A percentile compares a stretch with the other conserved stretches of the same genome.
Evolutionary conservation across 306 rosid genomes (phyloP).

Genomic region (Gynostemma pentaphyllum): DNA sequence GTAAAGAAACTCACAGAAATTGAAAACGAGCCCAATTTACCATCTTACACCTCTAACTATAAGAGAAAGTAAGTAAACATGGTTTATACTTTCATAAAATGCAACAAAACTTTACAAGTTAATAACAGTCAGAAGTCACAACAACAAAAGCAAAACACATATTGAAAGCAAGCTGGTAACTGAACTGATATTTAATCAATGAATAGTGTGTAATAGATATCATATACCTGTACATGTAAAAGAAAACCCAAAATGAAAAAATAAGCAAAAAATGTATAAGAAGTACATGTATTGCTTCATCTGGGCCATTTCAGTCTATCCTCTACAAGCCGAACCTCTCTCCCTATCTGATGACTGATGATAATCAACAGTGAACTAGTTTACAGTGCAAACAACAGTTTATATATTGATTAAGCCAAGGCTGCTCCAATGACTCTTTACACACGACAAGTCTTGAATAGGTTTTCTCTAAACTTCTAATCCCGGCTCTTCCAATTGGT

Average conservation of each 20-base stretch:
- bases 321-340: neutral
- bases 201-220: neutral
- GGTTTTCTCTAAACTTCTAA: slow-evolving; percentile 70
- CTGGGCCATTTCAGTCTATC: neutral
- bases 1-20: too few species aligned
- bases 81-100: neutral
- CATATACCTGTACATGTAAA: neutral
- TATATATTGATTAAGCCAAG: slow-evolving; percentile 1
- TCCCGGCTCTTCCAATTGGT: slow-evolving; percentile 58
- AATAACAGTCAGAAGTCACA: neutral
- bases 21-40: too few species aligned
- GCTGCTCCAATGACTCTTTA: neutral
- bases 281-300: neutral
- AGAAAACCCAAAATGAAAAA: too few species aligned
- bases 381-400: neutral
- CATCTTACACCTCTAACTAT: neutral
- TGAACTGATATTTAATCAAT: neutral
- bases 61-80: neutral
- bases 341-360: neutral
- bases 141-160: neutral
- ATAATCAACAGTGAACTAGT: neutral
- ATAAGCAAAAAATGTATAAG: neutral
- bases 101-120: neutral
- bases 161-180: neutral
- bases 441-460: slow-evolving; percentile 50